Percentiles rank a stretch among this genome's conserved stretches.
Conservation (phyloP, 1,139 yeast species). For the Scheffersomyces illinoinensis region DNA sequence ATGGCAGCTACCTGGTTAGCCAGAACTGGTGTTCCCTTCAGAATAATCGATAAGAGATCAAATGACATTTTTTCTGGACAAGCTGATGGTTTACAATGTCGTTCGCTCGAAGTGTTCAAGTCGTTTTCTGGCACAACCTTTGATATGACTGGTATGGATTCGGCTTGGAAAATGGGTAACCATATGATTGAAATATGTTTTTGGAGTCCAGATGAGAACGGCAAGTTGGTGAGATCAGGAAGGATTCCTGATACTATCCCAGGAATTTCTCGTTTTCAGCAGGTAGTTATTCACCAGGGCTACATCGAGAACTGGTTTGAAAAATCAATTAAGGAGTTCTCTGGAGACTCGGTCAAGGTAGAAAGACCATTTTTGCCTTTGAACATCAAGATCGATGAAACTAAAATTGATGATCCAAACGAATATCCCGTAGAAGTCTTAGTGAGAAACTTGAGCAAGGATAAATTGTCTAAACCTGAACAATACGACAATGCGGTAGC, state of each 20-base stretch:
- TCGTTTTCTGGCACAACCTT: slow-evolving; percentile 18
- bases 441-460: slow-evolving; percentile 14
- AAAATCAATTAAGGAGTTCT: slow-evolving; percentile 26
- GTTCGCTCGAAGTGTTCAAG: slow-evolving; percentile 25
- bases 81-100: slow-evolving; percentile 30
- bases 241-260: slow-evolving; percentile 28
- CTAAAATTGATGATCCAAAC: slow-evolving; percentile 16
- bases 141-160: slow-evolving; percentile 11
- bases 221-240: slow-evolving; percentile 19
- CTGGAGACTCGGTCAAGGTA: slow-evolving; percentile 18
- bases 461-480: slow-evolving; percentile 18
- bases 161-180: slow-evolving; percentile 28
- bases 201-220: slow-evolving; percentile 23
- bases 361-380: slow-evolving; percentile 30
- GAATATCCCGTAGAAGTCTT: slow-evolving; percentile 30
- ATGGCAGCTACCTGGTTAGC: slow-evolving; percentile 32
- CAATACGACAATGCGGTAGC: slow-evolving; percentile 21
- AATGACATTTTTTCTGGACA: slow-evolving; percentile 31
- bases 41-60: slow-evolving; percentile 32
- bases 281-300: slow-evolving; percentile 33
- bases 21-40: slow-evolving; percentile 27
- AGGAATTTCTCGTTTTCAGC: slow-evolving; percentile 30
- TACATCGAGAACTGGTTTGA: slow-evolving; percentile 28
- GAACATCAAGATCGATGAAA: slow-evolving; percentile 20
- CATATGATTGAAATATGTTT: slow-evolving; percentile 26